These are phyloP conservation scores for Acanthamoeba polyphaga DNA, from an alignment of 208 protist species.

Conservation along the genomic window DNA sequence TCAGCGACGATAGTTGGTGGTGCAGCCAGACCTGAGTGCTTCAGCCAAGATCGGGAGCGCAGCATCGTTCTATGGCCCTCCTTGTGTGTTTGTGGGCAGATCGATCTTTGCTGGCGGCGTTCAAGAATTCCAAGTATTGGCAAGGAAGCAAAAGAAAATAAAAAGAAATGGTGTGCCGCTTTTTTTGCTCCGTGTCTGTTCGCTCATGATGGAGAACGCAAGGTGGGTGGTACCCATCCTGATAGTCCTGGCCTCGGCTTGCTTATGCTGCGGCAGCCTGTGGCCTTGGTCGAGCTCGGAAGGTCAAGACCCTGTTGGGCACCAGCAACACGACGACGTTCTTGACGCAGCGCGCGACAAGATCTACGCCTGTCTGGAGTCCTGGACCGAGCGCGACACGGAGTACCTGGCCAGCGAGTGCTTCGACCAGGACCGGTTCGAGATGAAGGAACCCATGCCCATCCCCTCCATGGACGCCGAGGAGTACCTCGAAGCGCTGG, in stretches of 20 bases:
- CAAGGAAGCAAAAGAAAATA: background rate
- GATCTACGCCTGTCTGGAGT: background rate
- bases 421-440: background rate
- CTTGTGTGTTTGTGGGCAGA: background rate
- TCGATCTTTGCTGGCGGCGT: background rate
- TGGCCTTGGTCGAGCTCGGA: background rate
- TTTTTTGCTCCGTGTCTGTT: no score
- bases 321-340: background rate
- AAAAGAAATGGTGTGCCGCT: background rate
- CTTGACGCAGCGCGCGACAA: background rate
- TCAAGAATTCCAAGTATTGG: background rate
- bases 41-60: background rate
- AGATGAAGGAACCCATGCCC: background rate
- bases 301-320: background rate
- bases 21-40: background rate
- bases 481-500: background rate
- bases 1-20: background rate
- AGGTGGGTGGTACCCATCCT: no score
- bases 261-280: background rate
- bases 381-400: background rate
- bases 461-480: background rate
- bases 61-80: constrained; percentile 1
- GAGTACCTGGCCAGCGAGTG: constrained; percentile 6
- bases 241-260: no score
- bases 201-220: no score